phyloP scores from a whole-genome alignment of 495 filamentous ascomycete species.

The Aspergillus nanangensis region DNA sequence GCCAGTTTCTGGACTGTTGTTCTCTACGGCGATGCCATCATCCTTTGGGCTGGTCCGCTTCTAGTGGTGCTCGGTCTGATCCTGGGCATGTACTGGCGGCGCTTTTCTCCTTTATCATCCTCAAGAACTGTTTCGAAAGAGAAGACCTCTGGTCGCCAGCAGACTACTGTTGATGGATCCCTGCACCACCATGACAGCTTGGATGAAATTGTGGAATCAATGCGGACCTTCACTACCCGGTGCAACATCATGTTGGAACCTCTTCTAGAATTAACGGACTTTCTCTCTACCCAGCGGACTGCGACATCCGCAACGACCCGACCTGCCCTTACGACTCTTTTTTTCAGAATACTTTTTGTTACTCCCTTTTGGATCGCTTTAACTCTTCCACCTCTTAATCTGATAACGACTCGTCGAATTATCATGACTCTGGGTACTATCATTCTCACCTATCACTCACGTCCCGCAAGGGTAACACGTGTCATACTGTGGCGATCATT shows the following conservation, averaged over 20 bases:
- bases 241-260: constrained; percentile 92
- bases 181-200: constrained; percentile 78
- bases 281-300: constrained; percentile 85
- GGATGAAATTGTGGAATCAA: constrained; percentile 92
- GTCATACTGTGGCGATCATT: constrained; percentile 88
- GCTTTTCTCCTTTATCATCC: constrained; percentile 86
- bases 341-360: constrained; percentile 81
- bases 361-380: constrained; percentile 83
- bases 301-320: constrained; percentile 88
- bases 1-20: constrained; percentile 78
- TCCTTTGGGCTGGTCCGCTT: constrained; percentile 77
- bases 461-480: constrained; percentile 77
- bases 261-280: constrained; percentile 81
- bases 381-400: constrained; percentile 72
- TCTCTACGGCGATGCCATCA: constrained; percentile 77
- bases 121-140: constrained; percentile 72
- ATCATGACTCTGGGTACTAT: constrained; percentile 76
- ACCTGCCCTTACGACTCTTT: constrained; percentile 85
- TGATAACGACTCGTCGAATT: constrained; percentile 85
- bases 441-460: constrained; percentile 84
- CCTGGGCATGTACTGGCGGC: constrained; percentile 84
- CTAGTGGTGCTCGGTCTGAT: constrained; percentile 75
- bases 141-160: constrained; percentile 45
- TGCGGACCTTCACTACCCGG: constrained; percentile 80
- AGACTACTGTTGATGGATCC: constrained; percentile 52